phyloP scores from a whole-genome alignment of 768 basidiomycete genomes.

The Tremella mesenterica region DNA sequence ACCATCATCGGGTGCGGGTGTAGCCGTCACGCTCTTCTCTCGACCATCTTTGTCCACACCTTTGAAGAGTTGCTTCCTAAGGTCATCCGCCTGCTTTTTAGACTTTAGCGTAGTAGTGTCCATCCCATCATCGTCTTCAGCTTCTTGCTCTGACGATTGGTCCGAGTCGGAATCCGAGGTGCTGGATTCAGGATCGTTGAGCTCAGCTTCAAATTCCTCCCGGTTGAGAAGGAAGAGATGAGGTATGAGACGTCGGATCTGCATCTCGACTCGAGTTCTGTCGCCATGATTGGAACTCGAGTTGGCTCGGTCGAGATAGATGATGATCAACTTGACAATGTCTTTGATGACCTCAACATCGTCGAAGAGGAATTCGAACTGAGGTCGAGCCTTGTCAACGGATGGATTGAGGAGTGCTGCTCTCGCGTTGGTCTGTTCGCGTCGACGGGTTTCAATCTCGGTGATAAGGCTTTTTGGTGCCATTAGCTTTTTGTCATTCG shows the following conservation, averaged over 20 bases:
- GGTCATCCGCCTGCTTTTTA: constrained; percentile 52
- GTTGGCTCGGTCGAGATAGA: constrained; percentile 80
- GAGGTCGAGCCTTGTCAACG: constrained; percentile 54
- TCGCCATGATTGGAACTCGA: constrained; percentile 59
- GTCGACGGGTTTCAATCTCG: constrained; percentile 41
- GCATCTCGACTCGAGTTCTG: constrained; percentile 71
- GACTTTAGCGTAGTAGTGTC: constrained; percentile 12
- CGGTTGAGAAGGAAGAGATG: constrained; percentile 56
- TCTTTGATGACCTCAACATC: constrained; percentile 79
- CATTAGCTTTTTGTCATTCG: constrained; percentile 68
- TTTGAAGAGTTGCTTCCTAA: constrained; percentile 70
- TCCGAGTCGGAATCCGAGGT: constrained; percentile 55
- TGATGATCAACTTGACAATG: constrained; percentile 76
- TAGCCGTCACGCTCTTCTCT: constrained; percentile 29
- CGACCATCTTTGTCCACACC: constrained; percentile 54
- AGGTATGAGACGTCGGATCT: constrained; percentile 76
- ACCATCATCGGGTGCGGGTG: constrained; percentile 28
- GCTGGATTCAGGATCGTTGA: constrained; percentile 36
- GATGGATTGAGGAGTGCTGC: constrained; percentile 35
- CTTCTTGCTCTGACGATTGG: constrained; percentile 54
- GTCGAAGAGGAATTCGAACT: constrained; percentile 70
- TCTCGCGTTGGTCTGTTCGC: constrained; percentile 43
- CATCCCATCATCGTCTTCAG: constrained; percentile 40
- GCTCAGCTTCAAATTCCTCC: constrained; percentile 47
- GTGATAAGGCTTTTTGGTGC: constrained; percentile 41